Evolutionary conservation across 139 green algal species (phyloP).

Genomic region (Edaphochlamys debaryana): DNA sequence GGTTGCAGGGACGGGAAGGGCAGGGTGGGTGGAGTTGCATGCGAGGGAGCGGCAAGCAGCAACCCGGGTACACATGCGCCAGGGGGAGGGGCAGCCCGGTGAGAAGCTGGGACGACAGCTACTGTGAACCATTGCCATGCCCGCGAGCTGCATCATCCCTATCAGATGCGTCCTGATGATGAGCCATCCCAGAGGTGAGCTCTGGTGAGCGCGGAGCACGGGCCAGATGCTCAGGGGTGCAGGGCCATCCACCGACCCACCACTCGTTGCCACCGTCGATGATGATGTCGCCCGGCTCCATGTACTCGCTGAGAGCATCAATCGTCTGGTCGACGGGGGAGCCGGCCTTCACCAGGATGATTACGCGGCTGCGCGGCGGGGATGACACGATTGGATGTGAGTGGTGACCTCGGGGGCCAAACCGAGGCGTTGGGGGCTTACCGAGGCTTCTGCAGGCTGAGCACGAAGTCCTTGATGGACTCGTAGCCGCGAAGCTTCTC

Average conservation of each 20-base stretch:
- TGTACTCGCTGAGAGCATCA: constrained; percentile 79
- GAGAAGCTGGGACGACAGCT: no score
- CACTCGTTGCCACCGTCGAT: constrained; percentile 98
- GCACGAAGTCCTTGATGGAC: constrained; percentile 94
- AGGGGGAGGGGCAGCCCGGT: no score
- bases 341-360: constrained; percentile 98
- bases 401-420: neutral
- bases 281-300: constrained; percentile 98
- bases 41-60: no score
- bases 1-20: no score
- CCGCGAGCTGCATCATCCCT: no score
- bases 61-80: no score
- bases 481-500: constrained; percentile 91
- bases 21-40: neutral
- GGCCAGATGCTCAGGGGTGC: no score
- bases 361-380: constrained; percentile 81
- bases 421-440: constrained; percentile 34
- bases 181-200: no score
- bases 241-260: no score
- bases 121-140: no score
- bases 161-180: no score
- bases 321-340: constrained; percentile 96
- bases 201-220: no score
- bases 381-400: neutral
- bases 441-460: constrained; percentile 91